A percentile compares a stretch with the other conserved stretches of the same genome.
phyloP scores from a whole-genome alignment of 805 yeast species.

The Spathaspora sp. region DNA sequence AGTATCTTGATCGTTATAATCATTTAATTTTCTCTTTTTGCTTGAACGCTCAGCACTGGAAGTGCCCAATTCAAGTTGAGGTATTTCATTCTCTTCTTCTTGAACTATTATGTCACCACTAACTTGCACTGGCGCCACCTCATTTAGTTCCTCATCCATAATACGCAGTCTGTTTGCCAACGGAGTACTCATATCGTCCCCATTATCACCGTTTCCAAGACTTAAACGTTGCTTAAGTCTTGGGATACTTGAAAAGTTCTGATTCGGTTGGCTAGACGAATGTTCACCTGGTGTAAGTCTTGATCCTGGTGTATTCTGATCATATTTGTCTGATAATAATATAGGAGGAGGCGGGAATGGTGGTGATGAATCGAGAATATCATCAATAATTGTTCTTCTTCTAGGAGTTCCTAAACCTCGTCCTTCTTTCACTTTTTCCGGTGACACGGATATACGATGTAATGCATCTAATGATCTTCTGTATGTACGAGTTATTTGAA shows the following conservation, averaged over 20 bases:
- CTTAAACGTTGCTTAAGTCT: conserved; percentile 29
- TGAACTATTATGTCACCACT: not conserved
- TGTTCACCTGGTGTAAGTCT: not conserved
- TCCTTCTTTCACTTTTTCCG: conserved; percentile 18
- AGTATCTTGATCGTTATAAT: conserved; percentile 13
- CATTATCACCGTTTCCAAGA: conserved; percentile 8
- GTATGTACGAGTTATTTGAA: conserved; percentile 15
- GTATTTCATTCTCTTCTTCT: conserved; percentile 12
- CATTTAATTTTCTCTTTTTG: not conserved
- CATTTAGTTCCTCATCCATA: conserved; percentile 29
- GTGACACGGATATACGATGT: conserved; percentile 29
- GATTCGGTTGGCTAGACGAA: not conserved
- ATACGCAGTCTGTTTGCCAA: conserved; percentile 15
- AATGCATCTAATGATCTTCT: conserved; percentile 28
- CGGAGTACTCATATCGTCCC: conserved; percentile 23
- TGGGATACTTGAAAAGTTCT: conserved; percentile 29
- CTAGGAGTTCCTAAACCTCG: conserved; percentile 16
- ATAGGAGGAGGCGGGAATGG: conserved; percentile 43
- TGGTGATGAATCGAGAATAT: conserved; percentile 38
- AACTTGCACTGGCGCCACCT: conserved; percentile 7
- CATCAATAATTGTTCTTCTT: conserved; percentile 32
- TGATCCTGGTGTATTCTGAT: not conserved
- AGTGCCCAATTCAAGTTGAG: conserved; percentile 19
- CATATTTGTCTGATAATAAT: conserved; percentile 29
- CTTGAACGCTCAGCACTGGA: conserved; percentile 4